Conservation (phyloP, 2,329 filamentous ascomycete species). For the Tolypocladium ophioglossoides region DNA sequence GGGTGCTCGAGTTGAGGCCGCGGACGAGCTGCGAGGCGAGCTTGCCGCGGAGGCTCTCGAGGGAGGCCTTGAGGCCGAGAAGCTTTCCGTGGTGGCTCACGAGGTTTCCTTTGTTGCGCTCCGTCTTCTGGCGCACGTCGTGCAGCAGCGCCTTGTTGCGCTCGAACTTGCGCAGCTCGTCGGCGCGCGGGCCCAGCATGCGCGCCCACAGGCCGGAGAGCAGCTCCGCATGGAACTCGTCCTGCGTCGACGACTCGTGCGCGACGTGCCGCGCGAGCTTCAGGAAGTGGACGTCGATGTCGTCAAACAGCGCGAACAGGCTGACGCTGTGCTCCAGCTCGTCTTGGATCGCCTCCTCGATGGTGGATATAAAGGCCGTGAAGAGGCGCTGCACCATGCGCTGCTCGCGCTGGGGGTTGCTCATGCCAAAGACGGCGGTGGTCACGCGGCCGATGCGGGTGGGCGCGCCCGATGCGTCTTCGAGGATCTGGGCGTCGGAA, state of each 20-base stretch:
- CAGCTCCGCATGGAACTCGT: slow-evolving; percentile 69
- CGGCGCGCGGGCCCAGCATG: slow-evolving; percentile 66
- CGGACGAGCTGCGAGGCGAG: slow-evolving; percentile 76
- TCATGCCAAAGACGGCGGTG: slow-evolving; percentile 67
- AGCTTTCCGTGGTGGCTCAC: slow-evolving; percentile 80
- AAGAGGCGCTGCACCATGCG: slow-evolving; percentile 73
- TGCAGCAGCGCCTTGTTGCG: slow-evolving; percentile 74
- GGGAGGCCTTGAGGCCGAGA: slow-evolving; percentile 71
- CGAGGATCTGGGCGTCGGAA: slow-evolving; percentile 50
- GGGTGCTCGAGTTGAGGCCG: slow-evolving; percentile 53
- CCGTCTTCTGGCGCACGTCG: slow-evolving; percentile 70
- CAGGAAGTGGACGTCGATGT: slow-evolving; percentile 81
- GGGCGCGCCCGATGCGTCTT: slow-evolving; percentile 42
- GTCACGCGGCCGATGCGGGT: slow-evolving; percentile 60
- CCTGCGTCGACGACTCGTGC: slow-evolving; percentile 72
- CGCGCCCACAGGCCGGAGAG: slow-evolving; percentile 79
- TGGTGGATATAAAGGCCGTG: slow-evolving; percentile 72
- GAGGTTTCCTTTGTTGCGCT: slow-evolving; percentile 77
- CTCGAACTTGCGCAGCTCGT: slow-evolving; percentile 77
- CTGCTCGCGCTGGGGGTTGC: slow-evolving; percentile 69
- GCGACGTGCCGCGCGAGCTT: slow-evolving; percentile 79
- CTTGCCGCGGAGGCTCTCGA: slow-evolving; percentile 75
- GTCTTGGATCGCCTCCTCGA: slow-evolving; percentile 80
- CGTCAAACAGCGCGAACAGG: slow-evolving; percentile 83
- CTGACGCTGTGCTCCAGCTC: slow-evolving; percentile 72